phyloP scores from a whole-genome alignment of 2,329 filamentous ascomycete species.

The Colletotrichum ledebouriae region DNA sequence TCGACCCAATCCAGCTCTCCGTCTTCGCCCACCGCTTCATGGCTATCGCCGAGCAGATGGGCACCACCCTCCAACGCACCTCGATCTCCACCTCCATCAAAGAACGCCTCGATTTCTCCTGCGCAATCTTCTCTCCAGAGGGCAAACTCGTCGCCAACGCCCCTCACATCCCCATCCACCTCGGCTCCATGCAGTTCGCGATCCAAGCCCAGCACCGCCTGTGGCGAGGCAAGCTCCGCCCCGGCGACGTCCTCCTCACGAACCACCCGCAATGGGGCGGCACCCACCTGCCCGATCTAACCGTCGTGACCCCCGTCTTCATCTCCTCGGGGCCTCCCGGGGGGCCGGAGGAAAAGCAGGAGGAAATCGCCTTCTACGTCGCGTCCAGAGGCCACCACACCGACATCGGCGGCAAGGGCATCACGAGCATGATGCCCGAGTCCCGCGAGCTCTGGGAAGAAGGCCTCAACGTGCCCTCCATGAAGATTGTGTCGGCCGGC shows the following conservation, averaged over 20 bases:
- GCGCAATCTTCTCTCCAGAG: constrained; percentile 57
- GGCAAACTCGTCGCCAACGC: constrained; percentile 59
- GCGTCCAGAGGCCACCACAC: constrained; percentile 57
- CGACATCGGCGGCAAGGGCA: constrained; percentile 55
- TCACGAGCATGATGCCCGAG: constrained; percentile 58
- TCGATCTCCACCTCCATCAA: constrained; percentile 64
- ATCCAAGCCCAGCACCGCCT: constrained; percentile 54
- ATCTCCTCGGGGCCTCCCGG: constrained; percentile 9
- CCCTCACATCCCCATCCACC: constrained; percentile 57
- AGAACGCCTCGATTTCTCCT: constrained; percentile 59
- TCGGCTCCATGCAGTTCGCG: constrained; percentile 59
- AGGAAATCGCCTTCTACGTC: constrained; percentile 53
- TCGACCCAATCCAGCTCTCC: constrained; percentile 66
- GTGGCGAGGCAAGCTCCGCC: constrained; percentile 51
- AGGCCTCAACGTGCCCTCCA: constrained; percentile 55
- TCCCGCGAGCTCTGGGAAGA: constrained; percentile 59
- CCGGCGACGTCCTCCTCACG: constrained; percentile 55
- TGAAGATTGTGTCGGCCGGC: constrained; percentile 54
- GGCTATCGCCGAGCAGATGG: constrained; percentile 72
- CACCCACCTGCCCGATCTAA: constrained; percentile 57
- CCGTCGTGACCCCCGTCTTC: constrained; percentile 57
- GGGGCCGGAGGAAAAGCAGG: neutral
- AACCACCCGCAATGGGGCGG: constrained; percentile 57
- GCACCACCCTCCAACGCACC: constrained; percentile 67
- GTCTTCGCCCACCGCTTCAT: constrained; percentile 70